These are phyloP conservation scores for Astragalus membranaceus DNA, from an alignment of 306 rosid genomes.

Conservation along the genomic window DNA sequence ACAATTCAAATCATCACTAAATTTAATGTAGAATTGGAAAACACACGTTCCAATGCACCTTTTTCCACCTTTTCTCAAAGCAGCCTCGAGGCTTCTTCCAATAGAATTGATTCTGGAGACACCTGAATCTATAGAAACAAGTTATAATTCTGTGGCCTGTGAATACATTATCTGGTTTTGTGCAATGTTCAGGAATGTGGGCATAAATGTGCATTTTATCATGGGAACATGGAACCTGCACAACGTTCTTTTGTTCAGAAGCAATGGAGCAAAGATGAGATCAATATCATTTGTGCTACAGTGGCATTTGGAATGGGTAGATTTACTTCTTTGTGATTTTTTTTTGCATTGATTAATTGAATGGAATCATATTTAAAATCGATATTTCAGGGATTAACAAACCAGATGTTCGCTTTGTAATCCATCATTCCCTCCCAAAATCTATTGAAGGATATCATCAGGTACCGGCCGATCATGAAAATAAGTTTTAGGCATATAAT, in stretches of 20 bases:
- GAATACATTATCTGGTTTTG: constrained; percentile 22
- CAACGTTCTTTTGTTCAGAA: constrained; percentile 81
- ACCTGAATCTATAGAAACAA: too few species aligned
- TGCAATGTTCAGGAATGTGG: constrained; percentile 72
- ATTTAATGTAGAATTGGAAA: too few species aligned
- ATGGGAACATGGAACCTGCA: constrained; percentile 88
- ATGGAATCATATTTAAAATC: constrained; percentile 22
- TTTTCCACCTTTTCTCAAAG: too few species aligned
- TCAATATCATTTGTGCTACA: constrained; percentile 90
- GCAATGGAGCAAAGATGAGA: constrained; percentile 99
- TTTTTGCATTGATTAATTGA: constrained; percentile 21
- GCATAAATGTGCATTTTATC: constrained; percentile 93
- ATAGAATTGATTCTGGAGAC: too few species aligned
- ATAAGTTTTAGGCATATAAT: constrained; percentile 1
- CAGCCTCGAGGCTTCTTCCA: too few species aligned
- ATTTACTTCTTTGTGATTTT: constrained; percentile 25
- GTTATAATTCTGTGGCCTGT: not conserved
- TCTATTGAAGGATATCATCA: constrained; percentile 98
- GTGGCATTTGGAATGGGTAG: constrained; percentile 99
- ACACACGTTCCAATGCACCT: too few species aligned
- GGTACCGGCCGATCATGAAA: constrained; percentile 37
- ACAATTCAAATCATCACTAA: too few species aligned
- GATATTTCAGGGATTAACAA: constrained; percentile 86
- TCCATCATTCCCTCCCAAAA: constrained; percentile 96
- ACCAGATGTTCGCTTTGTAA: constrained; percentile 97